These are phyloP conservation scores for Arabis alpina DNA, from an alignment of 345 rosid genomes.

Conservation along the genomic window DNA sequence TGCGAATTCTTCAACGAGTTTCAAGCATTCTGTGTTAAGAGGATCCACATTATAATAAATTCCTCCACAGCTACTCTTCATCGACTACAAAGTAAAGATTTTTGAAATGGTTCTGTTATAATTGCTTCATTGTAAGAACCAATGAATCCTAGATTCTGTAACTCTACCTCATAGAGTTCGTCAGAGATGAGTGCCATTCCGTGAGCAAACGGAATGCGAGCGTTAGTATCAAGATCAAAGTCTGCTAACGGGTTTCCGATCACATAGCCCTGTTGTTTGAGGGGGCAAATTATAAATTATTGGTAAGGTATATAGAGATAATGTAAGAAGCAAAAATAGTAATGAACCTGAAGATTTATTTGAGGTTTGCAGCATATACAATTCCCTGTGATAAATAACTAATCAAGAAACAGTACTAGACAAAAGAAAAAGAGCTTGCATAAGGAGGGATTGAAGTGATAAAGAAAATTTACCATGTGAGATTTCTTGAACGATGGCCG, in stretches of 20 bases:
- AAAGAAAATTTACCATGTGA: constrained; percentile 14
- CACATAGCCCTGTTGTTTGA: constrained; percentile 58
- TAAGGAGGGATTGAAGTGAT: neutral
- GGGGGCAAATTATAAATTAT: neutral
- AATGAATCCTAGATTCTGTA: neutral
- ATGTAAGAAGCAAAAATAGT: constrained; percentile 10
- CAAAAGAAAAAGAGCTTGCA: neutral
- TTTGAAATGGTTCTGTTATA: neutral
- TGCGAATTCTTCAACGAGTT: constrained; percentile 10
- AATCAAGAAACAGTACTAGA: neutral
- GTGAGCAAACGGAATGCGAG: constrained; percentile 54
- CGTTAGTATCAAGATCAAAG: constrained; percentile 38
- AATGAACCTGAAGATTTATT: constrained; percentile 61
- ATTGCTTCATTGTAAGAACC: neutral
- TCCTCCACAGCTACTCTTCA: constrained; percentile 54
- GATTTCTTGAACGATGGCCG: constrained; percentile 31
- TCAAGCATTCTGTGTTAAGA: constrained; percentile 46
- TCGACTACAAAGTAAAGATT: constrained; percentile 42
- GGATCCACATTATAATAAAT: constrained; percentile 37
- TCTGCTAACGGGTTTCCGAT: constrained; percentile 61
- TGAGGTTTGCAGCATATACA: constrained; percentile 47
- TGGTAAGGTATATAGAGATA: neutral
- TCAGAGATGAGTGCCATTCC: constrained; percentile 53
- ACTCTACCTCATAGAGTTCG: constrained; percentile 60
- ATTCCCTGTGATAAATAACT: constrained; percentile 52